Conservation (phyloP, 75 land plant species). For the Picea sitchensis region DNA sequence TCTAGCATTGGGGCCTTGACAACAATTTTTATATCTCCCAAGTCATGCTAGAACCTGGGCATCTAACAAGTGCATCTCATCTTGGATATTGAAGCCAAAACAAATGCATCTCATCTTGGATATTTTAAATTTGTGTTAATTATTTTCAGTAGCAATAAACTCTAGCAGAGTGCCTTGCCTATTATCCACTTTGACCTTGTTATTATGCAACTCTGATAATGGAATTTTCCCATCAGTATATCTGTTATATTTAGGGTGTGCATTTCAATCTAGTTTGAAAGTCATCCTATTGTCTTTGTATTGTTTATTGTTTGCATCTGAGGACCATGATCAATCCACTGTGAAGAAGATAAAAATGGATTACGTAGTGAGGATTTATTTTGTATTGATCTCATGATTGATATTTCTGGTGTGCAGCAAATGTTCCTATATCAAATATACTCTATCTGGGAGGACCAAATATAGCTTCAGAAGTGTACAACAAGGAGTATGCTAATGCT, state of each 20-base stretch:
- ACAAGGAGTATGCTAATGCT: slow-evolving; percentile 98
- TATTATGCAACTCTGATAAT: background rate
- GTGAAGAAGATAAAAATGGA: background rate
- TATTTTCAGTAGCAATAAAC: too few species aligned
- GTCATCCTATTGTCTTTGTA: background rate
- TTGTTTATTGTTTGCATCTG: background rate
- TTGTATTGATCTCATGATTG: background rate
- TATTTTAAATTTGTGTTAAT: too few species aligned
- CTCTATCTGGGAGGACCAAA: slow-evolving; percentile 98
- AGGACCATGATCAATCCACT: background rate
- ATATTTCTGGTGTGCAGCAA: slow-evolving; percentile 47
- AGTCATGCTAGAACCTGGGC: too few species aligned
- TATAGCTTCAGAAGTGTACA: slow-evolving; percentile 96
- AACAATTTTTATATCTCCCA: too few species aligned
- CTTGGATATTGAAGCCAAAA: too few species aligned
- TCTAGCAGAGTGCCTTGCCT: too few species aligned
- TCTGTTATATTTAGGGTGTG: background rate
- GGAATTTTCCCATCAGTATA: background rate
- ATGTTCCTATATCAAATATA: slow-evolving; percentile 82
- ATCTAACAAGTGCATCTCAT: too few species aligned
- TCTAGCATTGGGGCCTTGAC: too few species aligned
- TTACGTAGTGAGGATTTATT: background rate
- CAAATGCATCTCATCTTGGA: too few species aligned
- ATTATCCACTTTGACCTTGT: too few species aligned
- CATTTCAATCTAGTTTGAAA: background rate